phyloP scores from a whole-genome alignment of 805 yeast genomes.

The Sugiyamaella floridensis region DNA sequence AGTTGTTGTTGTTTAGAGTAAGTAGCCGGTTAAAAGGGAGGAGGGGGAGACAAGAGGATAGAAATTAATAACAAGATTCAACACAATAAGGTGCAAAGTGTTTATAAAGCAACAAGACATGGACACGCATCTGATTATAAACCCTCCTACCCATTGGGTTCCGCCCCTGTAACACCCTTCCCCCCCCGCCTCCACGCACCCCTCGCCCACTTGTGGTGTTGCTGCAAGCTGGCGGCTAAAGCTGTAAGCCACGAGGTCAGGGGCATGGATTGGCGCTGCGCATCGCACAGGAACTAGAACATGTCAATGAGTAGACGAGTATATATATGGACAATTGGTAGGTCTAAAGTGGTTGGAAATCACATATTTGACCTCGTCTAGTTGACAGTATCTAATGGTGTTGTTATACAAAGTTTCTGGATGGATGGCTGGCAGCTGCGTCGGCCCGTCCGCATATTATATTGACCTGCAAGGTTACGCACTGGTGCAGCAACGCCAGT shows the following conservation, averaged over 20 bases:
- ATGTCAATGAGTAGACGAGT: no score
- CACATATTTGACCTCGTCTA: background rate
- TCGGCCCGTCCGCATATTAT: background rate
- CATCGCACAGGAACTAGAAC: no score
- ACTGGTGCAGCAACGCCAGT: background rate
- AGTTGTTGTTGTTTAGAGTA: background rate
- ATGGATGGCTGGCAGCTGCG: no score
- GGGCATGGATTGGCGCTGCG: background rate
- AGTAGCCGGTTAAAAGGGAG: background rate
- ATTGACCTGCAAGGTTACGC: background rate
- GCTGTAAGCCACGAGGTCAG: background rate
- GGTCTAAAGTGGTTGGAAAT: background rate
- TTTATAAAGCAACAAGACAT: no score
- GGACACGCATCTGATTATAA: no score
- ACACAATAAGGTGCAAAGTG: no score
- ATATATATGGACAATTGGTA: no score
- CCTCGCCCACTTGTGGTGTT: background rate
- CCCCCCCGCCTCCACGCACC: background rate
- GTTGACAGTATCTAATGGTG: background rate
- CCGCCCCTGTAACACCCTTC: no score
- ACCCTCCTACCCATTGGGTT: background rate
- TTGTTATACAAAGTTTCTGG: no score
- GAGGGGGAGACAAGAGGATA: background rate
- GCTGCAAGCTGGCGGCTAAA: background rate
- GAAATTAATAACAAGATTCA: no score